phyloP scores from a whole-genome alignment of 768 basidiomycete species.

The Auricularia sp. region DNA sequence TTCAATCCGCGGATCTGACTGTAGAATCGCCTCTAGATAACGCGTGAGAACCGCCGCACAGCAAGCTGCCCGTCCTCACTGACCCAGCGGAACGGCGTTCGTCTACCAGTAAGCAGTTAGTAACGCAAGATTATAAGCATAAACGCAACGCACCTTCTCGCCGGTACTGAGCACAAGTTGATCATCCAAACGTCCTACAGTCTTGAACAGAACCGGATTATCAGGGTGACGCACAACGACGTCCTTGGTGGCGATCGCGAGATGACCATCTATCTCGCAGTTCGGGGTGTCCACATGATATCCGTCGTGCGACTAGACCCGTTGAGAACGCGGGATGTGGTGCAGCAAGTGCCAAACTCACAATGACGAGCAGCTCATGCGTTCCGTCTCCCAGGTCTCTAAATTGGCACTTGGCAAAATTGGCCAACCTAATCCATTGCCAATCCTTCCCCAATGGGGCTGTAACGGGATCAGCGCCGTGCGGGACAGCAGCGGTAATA shows the following conservation, averaged over 20 bases:
- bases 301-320: neutral
- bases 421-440: neutral
- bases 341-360: neutral
- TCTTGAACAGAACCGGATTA: constrained; percentile 24
- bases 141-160: constrained; percentile 28
- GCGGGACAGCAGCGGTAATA: no score
- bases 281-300: constrained; percentile 21
- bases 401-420: neutral
- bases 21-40: constrained; percentile 14
- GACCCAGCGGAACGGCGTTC: constrained; percentile 24
- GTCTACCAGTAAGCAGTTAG: constrained; percentile 14
- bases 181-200: constrained; percentile 31
- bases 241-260: constrained; percentile 8
- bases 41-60: neutral
- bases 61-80: no score
- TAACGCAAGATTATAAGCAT: no score
- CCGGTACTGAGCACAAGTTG: constrained; percentile 33
- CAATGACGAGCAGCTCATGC: neutral
- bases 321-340: neutral
- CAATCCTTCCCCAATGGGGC: neutral
- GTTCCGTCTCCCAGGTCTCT: neutral
- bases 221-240: constrained; percentile 16
- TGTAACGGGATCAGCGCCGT: neutral
- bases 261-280: constrained; percentile 19
- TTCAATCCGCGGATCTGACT: constrained; percentile 6